These are phyloP conservation scores for Aquilaria agallochum DNA, from an alignment of 441 rosid species.

Conservation along the genomic window DNA sequence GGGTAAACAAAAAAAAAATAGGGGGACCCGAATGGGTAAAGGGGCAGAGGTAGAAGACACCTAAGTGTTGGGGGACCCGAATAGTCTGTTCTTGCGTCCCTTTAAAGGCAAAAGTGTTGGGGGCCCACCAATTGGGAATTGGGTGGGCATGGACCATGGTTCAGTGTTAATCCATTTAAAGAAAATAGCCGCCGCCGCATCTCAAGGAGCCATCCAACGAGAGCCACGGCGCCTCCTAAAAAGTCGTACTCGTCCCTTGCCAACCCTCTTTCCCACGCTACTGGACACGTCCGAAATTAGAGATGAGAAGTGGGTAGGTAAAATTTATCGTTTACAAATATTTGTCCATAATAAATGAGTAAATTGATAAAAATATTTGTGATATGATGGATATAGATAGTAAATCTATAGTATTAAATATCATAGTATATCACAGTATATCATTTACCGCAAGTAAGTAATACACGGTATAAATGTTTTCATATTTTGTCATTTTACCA, in stretches of 20 bases:
- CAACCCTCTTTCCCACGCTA: conserved; percentile 5
- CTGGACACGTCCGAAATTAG: not conserved
- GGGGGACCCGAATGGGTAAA: not conserved
- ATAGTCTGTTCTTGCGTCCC: not conserved
- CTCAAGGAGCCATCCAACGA: conserved; percentile 10
- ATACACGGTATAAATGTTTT: too few relatives aligned
- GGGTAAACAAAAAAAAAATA: not conserved
- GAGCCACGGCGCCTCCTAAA: not conserved
- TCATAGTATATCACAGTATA: too few relatives aligned
- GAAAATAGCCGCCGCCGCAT: conserved; percentile 13
- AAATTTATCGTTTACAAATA: too few relatives aligned
- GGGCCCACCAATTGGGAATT: conserved; percentile 2
- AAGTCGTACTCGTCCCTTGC: not conserved
- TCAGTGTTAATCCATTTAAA: conserved; percentile 18
- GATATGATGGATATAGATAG: too few relatives aligned
- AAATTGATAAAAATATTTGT: too few relatives aligned
- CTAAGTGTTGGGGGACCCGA: not conserved
- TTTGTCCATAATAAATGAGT: too few relatives aligned
- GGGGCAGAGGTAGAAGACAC: conserved; percentile 6
- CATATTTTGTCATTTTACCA: too few relatives aligned
- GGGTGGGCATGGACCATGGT: conserved; percentile 5
- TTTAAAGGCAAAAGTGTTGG: not conserved
- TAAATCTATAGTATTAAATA: too few relatives aligned
- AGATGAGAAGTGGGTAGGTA: too few relatives aligned
- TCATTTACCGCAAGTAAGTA: too few relatives aligned